These are phyloP conservation scores for Micromonas commoda DNA, from an alignment of 139 green algal species.

Conservation along the genomic window DNA sequence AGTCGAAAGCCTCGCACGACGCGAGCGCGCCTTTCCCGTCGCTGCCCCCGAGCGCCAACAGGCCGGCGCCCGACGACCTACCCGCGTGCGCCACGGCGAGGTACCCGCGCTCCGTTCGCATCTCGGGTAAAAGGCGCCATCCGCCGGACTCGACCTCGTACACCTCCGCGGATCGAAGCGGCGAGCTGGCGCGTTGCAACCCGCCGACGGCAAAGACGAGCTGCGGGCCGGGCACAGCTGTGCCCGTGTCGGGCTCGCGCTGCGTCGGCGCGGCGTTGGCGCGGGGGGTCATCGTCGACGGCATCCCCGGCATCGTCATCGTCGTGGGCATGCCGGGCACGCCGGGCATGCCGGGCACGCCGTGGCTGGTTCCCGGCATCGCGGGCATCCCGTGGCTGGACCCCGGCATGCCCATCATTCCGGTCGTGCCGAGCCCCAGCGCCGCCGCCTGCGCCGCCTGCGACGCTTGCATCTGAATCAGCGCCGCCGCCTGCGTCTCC, in stretches of 20 bases:
- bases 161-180: not conserved
- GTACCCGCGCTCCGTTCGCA: constrained; percentile 1
- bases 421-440: not conserved
- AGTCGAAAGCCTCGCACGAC: not conserved
- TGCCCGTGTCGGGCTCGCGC: no score
- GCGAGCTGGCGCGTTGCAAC: not conserved
- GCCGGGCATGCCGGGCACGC: no score
- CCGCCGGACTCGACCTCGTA: no score
- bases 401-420: not conserved
- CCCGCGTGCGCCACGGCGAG: not conserved
- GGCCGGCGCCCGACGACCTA: not conserved
- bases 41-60: constrained; percentile 3
- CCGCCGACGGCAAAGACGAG: not conserved
- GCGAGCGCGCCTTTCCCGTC: not conserved
- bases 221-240: no score
- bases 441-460: not conserved
- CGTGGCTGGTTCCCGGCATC: no score
- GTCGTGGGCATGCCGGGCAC: no score
- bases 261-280: no score
- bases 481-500: not conserved
- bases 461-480: not conserved
- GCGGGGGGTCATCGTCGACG: no score
- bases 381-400: not conserved
- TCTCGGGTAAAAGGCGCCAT: not conserved
- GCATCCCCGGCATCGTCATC: no score